Conservation (phyloP, 163 green algal genomes). For the Botryococcus braunii region DNA sequence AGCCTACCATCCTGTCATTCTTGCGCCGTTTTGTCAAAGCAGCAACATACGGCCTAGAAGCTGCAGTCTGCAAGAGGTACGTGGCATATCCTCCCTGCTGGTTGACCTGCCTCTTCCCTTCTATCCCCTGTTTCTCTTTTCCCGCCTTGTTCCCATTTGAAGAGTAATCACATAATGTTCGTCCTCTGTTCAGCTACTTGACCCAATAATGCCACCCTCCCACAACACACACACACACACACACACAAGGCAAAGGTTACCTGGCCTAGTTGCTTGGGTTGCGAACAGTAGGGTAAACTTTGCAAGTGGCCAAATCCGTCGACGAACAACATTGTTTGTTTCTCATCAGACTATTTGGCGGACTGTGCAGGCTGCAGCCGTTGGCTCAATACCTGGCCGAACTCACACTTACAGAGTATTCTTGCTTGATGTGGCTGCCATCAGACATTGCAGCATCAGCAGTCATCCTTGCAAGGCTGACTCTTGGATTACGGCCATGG, state of each 20-base stretch:
- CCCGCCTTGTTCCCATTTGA: too few species aligned
- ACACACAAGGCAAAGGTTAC: neutral
- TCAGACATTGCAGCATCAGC: conserved; percentile 44
- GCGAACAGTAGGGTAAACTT: conserved; percentile 1
- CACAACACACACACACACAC: neutral
- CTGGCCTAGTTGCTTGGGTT: neutral
- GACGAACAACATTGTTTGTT: too few species aligned
- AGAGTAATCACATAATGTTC: too few species aligned
- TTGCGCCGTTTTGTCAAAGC: conserved; percentile 65
- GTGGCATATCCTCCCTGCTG: neutral
- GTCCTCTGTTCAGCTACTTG: too few species aligned
- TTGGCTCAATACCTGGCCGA: conserved; percentile 44
- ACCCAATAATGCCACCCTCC: too few species aligned
- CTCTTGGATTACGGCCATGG: too few species aligned
- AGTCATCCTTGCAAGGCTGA: conserved; percentile 34
- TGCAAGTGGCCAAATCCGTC: too few species aligned
- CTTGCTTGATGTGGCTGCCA: conserved; percentile 43
- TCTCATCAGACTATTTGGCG: too few species aligned
- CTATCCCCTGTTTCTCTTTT: too few species aligned
- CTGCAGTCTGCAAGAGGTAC: neutral
- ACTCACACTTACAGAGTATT: conserved; percentile 51
- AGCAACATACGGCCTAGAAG: conserved; percentile 6
- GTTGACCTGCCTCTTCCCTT: too few species aligned
- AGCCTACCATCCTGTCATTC: conserved; percentile 72
- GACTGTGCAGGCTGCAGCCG: conserved; percentile 18